A percentile compares a stretch with the other conserved stretches of the same genome.
Evolutionary conservation across 306 rosid genomes (phyloP).

Genomic region (Quercus berberidifolia): DNA sequence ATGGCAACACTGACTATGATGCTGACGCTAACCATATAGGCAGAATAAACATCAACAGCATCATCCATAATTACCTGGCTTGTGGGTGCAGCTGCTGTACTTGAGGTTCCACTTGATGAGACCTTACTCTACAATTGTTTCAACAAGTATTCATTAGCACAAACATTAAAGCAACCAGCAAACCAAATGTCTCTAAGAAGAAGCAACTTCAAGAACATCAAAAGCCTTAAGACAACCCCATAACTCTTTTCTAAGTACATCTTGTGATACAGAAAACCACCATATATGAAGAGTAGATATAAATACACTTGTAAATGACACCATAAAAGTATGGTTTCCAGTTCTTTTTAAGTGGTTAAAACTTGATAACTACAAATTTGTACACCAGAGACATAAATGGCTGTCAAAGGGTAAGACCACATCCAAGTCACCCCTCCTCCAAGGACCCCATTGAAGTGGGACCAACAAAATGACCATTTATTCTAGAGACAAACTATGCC

Average conservation of each 20-base stretch:
- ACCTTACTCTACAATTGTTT: constrained; percentile 27
- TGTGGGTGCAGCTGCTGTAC: constrained; percentile 28
- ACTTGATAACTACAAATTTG: background rate
- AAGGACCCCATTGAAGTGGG: background rate
- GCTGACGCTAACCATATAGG: background rate
- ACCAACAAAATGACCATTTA: background rate
- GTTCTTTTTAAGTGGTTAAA: background rate
- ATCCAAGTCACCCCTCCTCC: background rate
- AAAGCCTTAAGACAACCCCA: background rate
- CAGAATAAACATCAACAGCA: background rate
- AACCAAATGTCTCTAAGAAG: background rate
- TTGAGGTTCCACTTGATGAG: constrained; percentile 31
- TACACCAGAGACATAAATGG: background rate
- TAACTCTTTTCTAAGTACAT: background rate
- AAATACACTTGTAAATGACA: background rate
- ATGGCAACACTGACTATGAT: background rate
- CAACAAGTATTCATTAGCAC: constrained; percentile 2
- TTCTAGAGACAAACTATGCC: background rate
- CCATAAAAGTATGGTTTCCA: background rate
- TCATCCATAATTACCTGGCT: constrained; percentile 27
- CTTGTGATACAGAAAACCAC: background rate
- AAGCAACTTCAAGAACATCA: background rate
- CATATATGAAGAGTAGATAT: background rate
- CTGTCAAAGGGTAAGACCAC: background rate
- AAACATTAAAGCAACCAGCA: background rate